Evolutionary conservation across 306 rosid species (phyloP).

Genomic region (Medicago arabica): DNA sequence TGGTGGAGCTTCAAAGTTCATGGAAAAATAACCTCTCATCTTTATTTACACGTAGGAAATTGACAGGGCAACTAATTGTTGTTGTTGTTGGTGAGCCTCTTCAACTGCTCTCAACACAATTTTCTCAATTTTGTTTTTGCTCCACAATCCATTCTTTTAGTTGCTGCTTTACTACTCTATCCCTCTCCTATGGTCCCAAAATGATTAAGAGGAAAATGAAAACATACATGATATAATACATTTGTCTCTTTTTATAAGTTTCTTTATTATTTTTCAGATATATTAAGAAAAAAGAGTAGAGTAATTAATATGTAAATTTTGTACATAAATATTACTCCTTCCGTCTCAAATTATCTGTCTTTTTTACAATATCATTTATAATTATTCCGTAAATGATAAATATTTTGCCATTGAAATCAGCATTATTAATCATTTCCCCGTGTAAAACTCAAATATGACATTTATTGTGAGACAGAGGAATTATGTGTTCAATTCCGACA

Average conservation of each 20-base stretch:
- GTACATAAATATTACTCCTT: too few relatives aligned
- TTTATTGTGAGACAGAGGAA: too few relatives aligned
- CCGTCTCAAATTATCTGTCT: too few relatives aligned
- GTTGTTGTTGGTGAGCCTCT: constrained; percentile 63
- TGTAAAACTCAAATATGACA: too few relatives aligned
- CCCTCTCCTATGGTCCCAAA: constrained; percentile 3
- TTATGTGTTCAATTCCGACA: neutral
- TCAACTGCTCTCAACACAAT: constrained; percentile 39
- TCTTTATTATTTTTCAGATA: neutral
- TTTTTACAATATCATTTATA: too few relatives aligned
- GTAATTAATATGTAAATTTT: neutral
- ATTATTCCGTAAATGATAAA: too few relatives aligned
- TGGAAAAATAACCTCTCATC: constrained; percentile 42
- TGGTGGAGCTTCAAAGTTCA: constrained; percentile 59
- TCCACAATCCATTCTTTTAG: neutral
- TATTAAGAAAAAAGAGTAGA: neutral
- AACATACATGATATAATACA: neutral
- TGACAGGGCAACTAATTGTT: constrained; percentile 66
- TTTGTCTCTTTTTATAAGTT: neutral
- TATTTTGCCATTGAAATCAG: too few relatives aligned
- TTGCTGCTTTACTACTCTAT: constrained; percentile 47
- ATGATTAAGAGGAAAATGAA: constrained; percentile 26
- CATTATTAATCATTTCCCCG: too few relatives aligned
- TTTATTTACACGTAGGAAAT: constrained; percentile 50
- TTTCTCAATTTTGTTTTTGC: neutral